A percentile compares a stretch with the other conserved stretches of the same genome.
phyloP scores from a whole-genome alignment of 345 rosid species.

The Geranium rotundifolium region DNA sequence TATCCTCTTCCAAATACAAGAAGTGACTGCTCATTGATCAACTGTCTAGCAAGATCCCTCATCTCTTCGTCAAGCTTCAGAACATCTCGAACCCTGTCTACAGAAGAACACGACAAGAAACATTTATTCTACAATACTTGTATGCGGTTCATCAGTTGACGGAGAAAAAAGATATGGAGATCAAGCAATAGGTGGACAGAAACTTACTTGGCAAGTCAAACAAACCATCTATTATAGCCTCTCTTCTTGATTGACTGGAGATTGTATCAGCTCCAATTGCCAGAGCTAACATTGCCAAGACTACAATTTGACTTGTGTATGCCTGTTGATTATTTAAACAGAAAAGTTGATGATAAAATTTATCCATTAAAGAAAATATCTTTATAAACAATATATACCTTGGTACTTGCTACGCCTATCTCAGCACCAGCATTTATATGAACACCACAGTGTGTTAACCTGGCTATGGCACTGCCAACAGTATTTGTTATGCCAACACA shows the following conservation, averaged over 20 bases:
- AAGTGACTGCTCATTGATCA: conserved; percentile 79
- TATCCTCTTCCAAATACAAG: conserved; percentile 93
- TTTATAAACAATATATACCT: conserved; percentile 31
- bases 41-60: conserved; percentile 65
- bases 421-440: conserved; percentile 95
- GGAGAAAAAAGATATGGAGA: background rate
- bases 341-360: conserved; percentile 1
- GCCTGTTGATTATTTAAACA: conserved; percentile 36
- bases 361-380: background rate
- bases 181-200: background rate
- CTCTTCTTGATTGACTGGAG: conserved; percentile 66
- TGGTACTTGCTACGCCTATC: conserved; percentile 96
- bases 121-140: background rate
- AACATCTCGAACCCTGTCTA: conserved; percentile 79
- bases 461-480: conserved; percentile 93
- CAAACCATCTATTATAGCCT: conserved; percentile 82
- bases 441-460: conserved; percentile 80
- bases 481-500: conserved; percentile 97
- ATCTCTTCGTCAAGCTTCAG: conserved; percentile 73
- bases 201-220: conserved; percentile 77
- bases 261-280: conserved; percentile 84
- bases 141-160: no score
- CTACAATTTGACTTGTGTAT: conserved; percentile 95
- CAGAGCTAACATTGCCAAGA: conserved; percentile 90
- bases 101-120: conserved; percentile 1